phyloP scores from a whole-genome alignment of 768 basidiomycete genomes.

The Termitomyces sp. region DNA sequence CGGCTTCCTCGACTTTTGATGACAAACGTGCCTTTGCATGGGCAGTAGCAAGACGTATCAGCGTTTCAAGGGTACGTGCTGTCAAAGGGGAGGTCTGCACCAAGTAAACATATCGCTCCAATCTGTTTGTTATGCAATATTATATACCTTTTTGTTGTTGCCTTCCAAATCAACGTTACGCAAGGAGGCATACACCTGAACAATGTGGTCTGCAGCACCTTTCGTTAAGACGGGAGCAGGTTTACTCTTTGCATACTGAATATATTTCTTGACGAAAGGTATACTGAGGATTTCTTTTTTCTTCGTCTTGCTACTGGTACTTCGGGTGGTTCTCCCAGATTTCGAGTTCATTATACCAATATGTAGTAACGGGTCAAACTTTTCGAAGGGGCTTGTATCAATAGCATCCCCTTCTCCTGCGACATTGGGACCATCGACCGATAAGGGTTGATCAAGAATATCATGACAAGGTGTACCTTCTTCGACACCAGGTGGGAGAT shows the following conservation, averaged over 20 bases:
- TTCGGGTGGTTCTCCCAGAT: conserved; percentile 48
- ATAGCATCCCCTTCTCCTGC: conserved; percentile 46
- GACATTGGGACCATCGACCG: conserved; percentile 73
- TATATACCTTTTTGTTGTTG: conserved; percentile 74
- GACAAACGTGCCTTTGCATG: conserved; percentile 96
- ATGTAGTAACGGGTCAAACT: conserved; percentile 93
- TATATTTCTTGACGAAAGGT: conserved; percentile 95
- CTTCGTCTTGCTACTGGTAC: conserved; percentile 51
- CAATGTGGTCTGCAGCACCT: conserved; percentile 92
- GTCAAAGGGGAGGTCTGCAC: conserved; percentile 91
- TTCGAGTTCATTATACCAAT: conserved; percentile 56
- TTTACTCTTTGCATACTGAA: conserved; percentile 94
- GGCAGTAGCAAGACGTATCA: conserved; percentile 96
- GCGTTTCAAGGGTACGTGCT: conserved; percentile 95
- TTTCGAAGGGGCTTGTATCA: conserved; percentile 86
- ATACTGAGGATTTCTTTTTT: conserved; percentile 86
- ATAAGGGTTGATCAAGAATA: conserved; percentile 80
- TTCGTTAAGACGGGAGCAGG: conserved; percentile 82
- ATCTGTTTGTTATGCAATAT: conserved; percentile 2
- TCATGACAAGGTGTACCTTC: conserved; percentile 92
- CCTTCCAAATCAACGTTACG: conserved; percentile 90
- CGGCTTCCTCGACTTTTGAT: conserved; percentile 71
- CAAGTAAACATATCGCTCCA: conserved; percentile 8
- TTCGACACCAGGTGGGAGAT: conserved; percentile 92
- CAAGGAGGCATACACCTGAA: conserved; percentile 85